Percentiles rank a stretch among this genome's conserved stretches.
phyloP scores from a whole-genome alignment of 371 early-diverging fungal genomes.

The Syncephalis plumigaleata region DNA sequence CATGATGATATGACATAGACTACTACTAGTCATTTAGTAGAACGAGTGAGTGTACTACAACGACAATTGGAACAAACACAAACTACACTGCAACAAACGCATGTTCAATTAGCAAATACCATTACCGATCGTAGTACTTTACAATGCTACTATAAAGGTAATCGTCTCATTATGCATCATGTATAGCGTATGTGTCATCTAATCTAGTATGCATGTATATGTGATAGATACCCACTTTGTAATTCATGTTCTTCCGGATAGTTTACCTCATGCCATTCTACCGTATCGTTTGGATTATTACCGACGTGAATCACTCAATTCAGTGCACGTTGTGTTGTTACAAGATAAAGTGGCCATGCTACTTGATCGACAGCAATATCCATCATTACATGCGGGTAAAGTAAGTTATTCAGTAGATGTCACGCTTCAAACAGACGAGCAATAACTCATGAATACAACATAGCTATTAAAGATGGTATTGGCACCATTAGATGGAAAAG shows the following conservation, averaged over 20 bases:
- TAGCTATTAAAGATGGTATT: constrained; percentile 13
- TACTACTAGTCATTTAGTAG: neutral
- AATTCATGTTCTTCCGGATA: constrained; percentile 27
- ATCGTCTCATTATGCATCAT: no score
- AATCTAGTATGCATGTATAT: no score
- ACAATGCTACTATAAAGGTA: neutral
- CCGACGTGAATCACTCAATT: constrained; percentile 17
- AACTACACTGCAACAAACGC: neutral
- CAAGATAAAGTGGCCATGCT: constrained; percentile 25
- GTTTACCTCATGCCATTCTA: constrained; percentile 23
- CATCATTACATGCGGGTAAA: constrained; percentile 27
- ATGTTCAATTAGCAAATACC: neutral
- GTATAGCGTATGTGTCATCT: neutral
- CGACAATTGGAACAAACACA: constrained; percentile 5
- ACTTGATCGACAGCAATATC: constrained; percentile 17
- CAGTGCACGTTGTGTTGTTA: constrained; percentile 29
- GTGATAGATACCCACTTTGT: constrained; percentile 21
- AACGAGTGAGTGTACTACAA: neutral
- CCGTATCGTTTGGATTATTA: constrained; percentile 29
- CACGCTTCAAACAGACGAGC: constrained; percentile 7
- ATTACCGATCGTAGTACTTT: neutral
- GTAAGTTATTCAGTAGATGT: constrained; percentile 8
- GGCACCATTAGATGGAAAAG: constrained; percentile 16
- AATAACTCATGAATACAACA: neutral
- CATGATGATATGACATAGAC: neutral